Conservation (phyloP, 257 asterid species). For the Cynanchum wilfordii region DNA sequence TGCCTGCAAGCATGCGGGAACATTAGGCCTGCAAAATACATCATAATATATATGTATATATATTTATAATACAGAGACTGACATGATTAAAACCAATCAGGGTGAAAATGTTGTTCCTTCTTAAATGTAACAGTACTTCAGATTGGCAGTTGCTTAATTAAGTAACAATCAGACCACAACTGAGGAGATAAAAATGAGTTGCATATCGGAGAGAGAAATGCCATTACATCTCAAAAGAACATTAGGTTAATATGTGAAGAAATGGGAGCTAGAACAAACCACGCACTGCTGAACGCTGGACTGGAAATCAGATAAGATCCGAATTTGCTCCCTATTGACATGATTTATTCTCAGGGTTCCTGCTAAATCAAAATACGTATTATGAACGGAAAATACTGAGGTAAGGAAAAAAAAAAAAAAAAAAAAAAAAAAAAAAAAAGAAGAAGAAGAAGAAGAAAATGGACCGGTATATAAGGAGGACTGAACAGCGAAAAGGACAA, state of each 20-base stretch:
- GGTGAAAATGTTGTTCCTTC: neutral
- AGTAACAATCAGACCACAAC: neutral
- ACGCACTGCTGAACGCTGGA: slow-evolving; percentile 81
- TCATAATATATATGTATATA: no score
- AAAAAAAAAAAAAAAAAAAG: no score
- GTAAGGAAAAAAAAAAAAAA: neutral
- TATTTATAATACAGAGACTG: neutral
- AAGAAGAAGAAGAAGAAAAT: neutral
- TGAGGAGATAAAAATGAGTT: neutral
- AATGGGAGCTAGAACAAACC: slow-evolving; percentile 35
- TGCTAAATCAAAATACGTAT: slow-evolving; percentile 11
- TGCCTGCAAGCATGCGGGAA: slow-evolving; percentile 50
- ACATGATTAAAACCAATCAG: neutral
- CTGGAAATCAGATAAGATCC: slow-evolving; percentile 66
- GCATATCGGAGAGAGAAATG: neutral
- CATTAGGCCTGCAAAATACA: neutral
- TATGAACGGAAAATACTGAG: neutral
- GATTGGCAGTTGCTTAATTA: neutral
- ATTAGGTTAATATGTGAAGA: neutral
- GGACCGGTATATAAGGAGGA: slow-evolving; percentile 52
- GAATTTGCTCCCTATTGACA: slow-evolving; percentile 28
- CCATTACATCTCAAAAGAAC: neutral
- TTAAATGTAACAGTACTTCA: neutral
- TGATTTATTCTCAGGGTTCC: slow-evolving; percentile 33
- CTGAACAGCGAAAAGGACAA: slow-evolving; percentile 55